These are phyloP conservation scores for Curvularia eragrostidis DNA, from an alignment of 2,329 filamentous ascomycete genomes.

Conservation along the genomic window DNA sequence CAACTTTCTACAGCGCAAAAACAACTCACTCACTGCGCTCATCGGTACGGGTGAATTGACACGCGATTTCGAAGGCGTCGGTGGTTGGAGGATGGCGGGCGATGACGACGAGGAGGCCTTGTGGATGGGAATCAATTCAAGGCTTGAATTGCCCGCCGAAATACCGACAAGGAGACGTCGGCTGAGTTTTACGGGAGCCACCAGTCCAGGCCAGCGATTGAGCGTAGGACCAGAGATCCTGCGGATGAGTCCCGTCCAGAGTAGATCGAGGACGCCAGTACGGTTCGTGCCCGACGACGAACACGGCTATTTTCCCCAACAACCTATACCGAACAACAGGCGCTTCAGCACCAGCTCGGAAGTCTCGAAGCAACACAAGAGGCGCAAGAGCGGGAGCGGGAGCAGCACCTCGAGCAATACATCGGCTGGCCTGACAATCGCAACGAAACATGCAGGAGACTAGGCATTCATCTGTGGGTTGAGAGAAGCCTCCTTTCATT, in stretches of 20 bases:
- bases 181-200: conserved; percentile 43
- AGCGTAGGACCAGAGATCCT: conserved; percentile 44
- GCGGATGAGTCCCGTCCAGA: conserved; percentile 50
- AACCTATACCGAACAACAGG: conserved; percentile 19
- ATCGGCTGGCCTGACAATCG: conserved; percentile 19
- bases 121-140: conserved; percentile 55
- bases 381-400: conserved; percentile 38
- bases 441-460: conserved; percentile 20
- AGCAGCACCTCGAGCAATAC: conserved; percentile 31
- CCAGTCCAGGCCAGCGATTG: conserved; percentile 35
- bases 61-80: conserved; percentile 54
- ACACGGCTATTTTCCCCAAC: conserved; percentile 40
- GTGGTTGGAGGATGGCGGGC: conserved; percentile 49
- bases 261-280: conserved; percentile 44
- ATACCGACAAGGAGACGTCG: conserved; percentile 40
- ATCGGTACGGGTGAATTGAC: conserved; percentile 41
- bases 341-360: conserved; percentile 34
- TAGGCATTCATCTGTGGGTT: conserved; percentile 7
- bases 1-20: conserved; percentile 36
- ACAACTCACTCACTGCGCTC: conserved; percentile 44
- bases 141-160: conserved; percentile 49
- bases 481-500: neutral
- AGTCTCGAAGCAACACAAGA: conserved; percentile 27
- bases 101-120: conserved; percentile 53
- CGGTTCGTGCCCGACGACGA: conserved; percentile 23